These are phyloP conservation scores for Solanum appendiculatum DNA, from an alignment of 257 asterid genomes.

Conservation along the genomic window DNA sequence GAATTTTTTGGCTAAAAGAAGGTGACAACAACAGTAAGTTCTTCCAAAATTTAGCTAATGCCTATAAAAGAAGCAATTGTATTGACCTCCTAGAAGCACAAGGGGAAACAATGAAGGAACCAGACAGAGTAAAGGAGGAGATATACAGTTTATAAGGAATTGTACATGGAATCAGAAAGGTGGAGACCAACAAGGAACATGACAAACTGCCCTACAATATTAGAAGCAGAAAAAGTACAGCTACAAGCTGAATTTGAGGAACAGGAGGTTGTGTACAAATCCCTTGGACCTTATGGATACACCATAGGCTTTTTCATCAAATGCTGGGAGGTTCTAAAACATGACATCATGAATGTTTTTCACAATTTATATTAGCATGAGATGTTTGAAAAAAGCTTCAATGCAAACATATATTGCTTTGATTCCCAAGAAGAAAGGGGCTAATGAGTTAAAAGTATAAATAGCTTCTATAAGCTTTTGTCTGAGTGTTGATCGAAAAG, in stretches of 20 bases:
- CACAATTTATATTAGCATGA: not conserved
- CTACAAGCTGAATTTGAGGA: not conserved
- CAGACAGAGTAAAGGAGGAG: not conserved
- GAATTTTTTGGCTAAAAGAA: not conserved
- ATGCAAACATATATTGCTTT: not conserved
- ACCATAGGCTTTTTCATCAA: not conserved
- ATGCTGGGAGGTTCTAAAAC: not conserved
- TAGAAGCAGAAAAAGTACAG: not conserved
- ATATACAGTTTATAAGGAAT: not conserved
- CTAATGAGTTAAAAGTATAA: not conserved
- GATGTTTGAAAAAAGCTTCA: not conserved
- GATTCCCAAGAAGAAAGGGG: not conserved
- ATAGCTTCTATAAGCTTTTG: not conserved
- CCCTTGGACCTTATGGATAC: not conserved
- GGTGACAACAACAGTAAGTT: not conserved
- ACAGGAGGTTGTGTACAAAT: not conserved
- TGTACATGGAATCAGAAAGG: not conserved
- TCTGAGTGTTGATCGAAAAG: not conserved
- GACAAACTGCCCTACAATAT: not conserved
- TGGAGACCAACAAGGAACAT: not conserved
- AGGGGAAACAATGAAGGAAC: not conserved
- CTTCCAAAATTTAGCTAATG: not conserved
- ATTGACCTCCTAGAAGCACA: not conserved
- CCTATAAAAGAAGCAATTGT: not conserved
- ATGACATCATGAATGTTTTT: not conserved